Conservation (phyloP, 768 basidiomycete species). For the Suillus occidentalis region DNA sequence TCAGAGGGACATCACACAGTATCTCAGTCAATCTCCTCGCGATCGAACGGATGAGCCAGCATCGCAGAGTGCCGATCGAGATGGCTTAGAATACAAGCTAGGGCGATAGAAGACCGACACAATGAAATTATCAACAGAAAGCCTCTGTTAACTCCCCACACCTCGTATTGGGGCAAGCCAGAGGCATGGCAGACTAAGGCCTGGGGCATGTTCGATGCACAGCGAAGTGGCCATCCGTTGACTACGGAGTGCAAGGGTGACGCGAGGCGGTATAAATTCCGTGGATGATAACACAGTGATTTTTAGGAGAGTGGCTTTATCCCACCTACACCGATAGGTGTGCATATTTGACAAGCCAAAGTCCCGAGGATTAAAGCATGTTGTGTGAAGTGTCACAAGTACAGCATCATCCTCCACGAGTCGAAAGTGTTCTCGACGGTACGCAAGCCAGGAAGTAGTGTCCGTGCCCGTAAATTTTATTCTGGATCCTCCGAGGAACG, state of each 20-base stretch:
- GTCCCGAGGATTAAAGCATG: neutral
- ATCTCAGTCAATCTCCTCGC: slow-evolving; percentile 2
- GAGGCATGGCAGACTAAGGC: neutral
- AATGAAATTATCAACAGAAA: slow-evolving; percentile 1
- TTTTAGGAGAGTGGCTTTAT: neutral
- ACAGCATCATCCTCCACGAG: neutral
- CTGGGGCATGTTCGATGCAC: slow-evolving; percentile 4
- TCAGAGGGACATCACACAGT: neutral
- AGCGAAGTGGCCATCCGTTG: neutral
- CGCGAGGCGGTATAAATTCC: neutral
- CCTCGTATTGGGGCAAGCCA: neutral
- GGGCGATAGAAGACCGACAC: neutral
- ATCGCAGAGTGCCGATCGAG: neutral
- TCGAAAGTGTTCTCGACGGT: neutral
- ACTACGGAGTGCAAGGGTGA: slow-evolving; percentile 7
- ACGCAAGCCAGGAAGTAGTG: neutral
- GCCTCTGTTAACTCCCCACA: neutral
- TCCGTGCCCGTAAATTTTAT: neutral
- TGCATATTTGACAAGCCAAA: neutral
- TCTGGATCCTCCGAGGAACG: neutral
- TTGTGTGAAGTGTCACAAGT: neutral
- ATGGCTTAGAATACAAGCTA: neutral
- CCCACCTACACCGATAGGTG: neutral
- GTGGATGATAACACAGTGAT: slow-evolving; percentile 2
- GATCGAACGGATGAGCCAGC: slow-evolving; percentile 1